Evolutionary conservation across 2,329 filamentous ascomycete genomes (phyloP), one percentile per base, ranked within the genome.

Genomic region (Cercospora zeina): DNA sequence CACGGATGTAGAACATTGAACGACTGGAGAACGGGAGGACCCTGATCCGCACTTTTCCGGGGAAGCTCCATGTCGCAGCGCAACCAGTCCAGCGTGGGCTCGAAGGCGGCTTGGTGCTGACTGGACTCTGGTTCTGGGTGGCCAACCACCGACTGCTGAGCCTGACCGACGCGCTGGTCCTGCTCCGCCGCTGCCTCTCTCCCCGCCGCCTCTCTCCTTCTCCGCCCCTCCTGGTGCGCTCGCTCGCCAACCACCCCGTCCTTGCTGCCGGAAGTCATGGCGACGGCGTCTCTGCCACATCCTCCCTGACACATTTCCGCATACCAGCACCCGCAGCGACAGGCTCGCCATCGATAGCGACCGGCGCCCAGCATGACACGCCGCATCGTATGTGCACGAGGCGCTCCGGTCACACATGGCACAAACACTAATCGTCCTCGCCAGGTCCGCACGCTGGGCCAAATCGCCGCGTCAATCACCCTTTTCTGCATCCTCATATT

Each of bases 401-500:
- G 31, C 47, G 19, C 16, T 13, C 13, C 33, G 16, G 19, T n/a
- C 30, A 21, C 45, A 39, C 39, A 45, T 37, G 14, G 13, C 31
- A 19, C 21, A 31, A 27, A 19, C 49, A 55, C 59, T 58, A 51
- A 65, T 39, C 21, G 13, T 31, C 27, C 49, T 51, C 31, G 21
- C 30, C 42, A 68, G 67, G 60, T 96, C 91, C 79, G 81, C 67
- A 91, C 91, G 67, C 85, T 89, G 72, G 81, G 89, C 74, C 91
- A 97, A 83, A 85, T 95, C 73, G 81, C 83, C 67, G 81, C 86
- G 61, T 81, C 91, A 61, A 81, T 85, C 60, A 74, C 84, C 68
- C 80, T 91, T 72, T 71, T 78, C 69, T 85, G 89, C 68, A 80
- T 93, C 68, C 73, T 93, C 70, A 77, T 93, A 71, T 87, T 93